Evolutionary conservation across 2,329 filamentous ascomycete genomes (phyloP).

Genomic region (Blastomyces emzantsi): DNA sequence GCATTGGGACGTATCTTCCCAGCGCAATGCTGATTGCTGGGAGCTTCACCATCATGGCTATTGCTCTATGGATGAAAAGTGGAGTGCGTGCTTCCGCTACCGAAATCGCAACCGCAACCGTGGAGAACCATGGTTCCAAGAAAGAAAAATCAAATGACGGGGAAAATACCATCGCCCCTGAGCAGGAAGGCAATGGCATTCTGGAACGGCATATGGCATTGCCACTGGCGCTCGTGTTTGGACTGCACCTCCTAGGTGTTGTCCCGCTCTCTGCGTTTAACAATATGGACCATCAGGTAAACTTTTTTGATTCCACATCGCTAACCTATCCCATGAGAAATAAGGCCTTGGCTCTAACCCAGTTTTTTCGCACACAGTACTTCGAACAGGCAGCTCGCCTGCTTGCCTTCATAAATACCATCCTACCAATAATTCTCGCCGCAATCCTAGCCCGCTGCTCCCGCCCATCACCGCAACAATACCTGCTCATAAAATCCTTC

Average conservation of each 20-base stretch:
- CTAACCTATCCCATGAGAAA: background rate
- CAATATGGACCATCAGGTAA: constrained; percentile 56
- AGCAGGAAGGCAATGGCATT: constrained; percentile 20
- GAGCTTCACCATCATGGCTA: constrained; percentile 92
- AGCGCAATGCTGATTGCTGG: constrained; percentile 95
- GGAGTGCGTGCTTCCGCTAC: constrained; percentile 39
- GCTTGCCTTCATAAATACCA: constrained; percentile 48
- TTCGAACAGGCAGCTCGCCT: constrained; percentile 50
- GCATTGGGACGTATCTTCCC: constrained; percentile 93
- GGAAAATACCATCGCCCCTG: constrained; percentile 14
- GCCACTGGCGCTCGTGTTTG: constrained; percentile 60
- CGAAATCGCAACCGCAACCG: constrained; percentile 8
- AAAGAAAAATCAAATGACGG: constrained; percentile 25
- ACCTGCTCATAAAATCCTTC: constrained; percentile 75
- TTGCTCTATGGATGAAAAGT: constrained; percentile 86
- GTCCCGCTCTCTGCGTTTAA: constrained; percentile 85
- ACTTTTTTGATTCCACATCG: constrained; percentile 20
- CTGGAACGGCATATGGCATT: constrained; percentile 36
- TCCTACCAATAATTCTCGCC: constrained; percentile 51
- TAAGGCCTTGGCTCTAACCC: constrained; percentile 12
- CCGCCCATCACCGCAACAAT: constrained; percentile 57
- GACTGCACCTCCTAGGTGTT: constrained; percentile 65
- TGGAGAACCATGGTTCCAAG: constrained; percentile 21
- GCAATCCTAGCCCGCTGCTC: constrained; percentile 43
- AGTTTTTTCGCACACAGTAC: constrained; percentile 38